Conservation (phyloP, 1,139 yeast species). For the Williopsis jadinii region DNA sequence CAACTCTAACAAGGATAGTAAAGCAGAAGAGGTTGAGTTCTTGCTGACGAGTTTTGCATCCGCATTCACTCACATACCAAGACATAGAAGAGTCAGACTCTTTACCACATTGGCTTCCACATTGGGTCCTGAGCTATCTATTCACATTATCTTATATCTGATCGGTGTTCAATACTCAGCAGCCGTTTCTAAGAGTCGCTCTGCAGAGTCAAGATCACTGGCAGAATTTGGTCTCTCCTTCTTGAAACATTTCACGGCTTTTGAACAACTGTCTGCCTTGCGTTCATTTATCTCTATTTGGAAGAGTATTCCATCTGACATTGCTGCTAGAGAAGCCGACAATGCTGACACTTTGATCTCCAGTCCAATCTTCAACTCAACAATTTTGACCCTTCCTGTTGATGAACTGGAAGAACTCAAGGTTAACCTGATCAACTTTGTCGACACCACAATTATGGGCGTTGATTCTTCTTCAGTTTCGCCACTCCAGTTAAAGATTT, state of each 20-base stretch:
- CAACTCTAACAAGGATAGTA: constrained; percentile 42
- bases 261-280: constrained; percentile 62
- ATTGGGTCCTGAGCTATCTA: constrained; percentile 59
- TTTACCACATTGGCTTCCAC: constrained; percentile 75
- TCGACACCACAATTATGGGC: constrained; percentile 40
- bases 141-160: constrained; percentile 68
- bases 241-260: constrained; percentile 56
- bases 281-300: constrained; percentile 48
- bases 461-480: constrained; percentile 37
- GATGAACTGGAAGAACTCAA: constrained; percentile 45
- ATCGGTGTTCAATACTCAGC: constrained; percentile 72
- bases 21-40: constrained; percentile 68
- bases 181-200: constrained; percentile 46
- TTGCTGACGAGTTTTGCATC: constrained; percentile 82
- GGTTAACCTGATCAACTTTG: constrained; percentile 45
- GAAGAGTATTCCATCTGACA: constrained; percentile 38
- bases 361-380: constrained; percentile 60
- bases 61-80: constrained; percentile 92
- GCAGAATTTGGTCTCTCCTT: constrained; percentile 69
- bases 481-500: constrained; percentile 51
- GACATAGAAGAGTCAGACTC: constrained; percentile 86
- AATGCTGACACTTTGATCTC: constrained; percentile 35
- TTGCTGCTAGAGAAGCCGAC: constrained; percentile 32
- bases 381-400: constrained; percentile 43
- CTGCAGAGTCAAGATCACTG: constrained; percentile 57